phyloP scores from a whole-genome alignment of 2,329 filamentous ascomycete species.

The Hirsutella thompsonii region DNA sequence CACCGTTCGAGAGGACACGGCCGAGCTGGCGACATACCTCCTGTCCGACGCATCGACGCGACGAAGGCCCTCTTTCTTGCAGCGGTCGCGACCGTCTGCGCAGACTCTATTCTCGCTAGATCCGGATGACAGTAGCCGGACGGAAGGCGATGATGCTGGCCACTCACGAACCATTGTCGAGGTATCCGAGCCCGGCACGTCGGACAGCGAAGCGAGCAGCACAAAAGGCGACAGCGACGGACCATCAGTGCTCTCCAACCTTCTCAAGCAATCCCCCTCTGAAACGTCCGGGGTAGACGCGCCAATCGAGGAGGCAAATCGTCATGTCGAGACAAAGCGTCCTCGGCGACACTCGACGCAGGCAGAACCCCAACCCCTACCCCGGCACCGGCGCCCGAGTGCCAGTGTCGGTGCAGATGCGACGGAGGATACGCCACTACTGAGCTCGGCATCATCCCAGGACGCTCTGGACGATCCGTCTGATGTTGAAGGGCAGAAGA shows the following conservation, averaged over 20 bases:
- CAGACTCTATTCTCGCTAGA: conserved; percentile 15
- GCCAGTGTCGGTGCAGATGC: conserved; percentile 8
- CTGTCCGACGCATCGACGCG: conserved; percentile 48
- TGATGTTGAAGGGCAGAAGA: conserved; percentile 41
- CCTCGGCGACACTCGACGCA: background rate
- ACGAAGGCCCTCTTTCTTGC: conserved; percentile 33
- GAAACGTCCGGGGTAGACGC: conserved; percentile 14
- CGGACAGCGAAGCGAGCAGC: conserved; percentile 8
- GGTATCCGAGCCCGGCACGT: conserved; percentile 35
- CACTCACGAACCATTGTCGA: conserved; percentile 43
- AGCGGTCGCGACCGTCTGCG: conserved; percentile 16
- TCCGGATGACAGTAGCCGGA: conserved; percentile 7
- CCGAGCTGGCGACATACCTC: conserved; percentile 73
- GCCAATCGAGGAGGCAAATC: conserved; percentile 2
- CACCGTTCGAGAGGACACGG: conserved; percentile 74
- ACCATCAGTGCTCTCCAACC: conserved; percentile 32
- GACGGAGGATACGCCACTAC: conserved; percentile 35
- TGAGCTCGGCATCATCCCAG: conserved; percentile 20
- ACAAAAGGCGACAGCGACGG: conserved; percentile 11
- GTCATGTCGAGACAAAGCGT: background rate
- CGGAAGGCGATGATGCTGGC: conserved; percentile 11
- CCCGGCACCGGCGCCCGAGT: conserved; percentile 5
- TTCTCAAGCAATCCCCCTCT: conserved; percentile 36
- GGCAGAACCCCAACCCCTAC: conserved; percentile 3
- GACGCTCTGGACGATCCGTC: conserved; percentile 16